A percentile compares a stretch with the other conserved stretches of the same genome.
These are phyloP conservation scores for Cladosporium sp. DNA, from an alignment of 2,329 filamentous ascomycete species.

Conservation along the genomic window DNA sequence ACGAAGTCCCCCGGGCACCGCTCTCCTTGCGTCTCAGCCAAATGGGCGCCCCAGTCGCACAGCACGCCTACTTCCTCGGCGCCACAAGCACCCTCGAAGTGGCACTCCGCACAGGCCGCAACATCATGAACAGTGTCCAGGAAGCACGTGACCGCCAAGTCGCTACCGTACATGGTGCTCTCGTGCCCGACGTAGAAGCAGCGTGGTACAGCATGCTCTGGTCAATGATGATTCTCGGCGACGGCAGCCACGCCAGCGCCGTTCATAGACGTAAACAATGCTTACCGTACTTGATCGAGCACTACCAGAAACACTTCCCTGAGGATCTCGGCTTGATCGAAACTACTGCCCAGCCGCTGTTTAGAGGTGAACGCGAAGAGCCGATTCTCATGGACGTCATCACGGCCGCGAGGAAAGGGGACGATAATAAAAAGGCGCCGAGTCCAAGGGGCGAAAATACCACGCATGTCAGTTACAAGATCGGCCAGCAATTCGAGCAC, in stretches of 20 bases:
- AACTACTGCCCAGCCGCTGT: conserved; percentile 65
- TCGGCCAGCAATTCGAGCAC: conserved; percentile 86
- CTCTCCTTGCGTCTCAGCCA: conserved; percentile 59
- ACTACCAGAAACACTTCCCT: conserved; percentile 64
- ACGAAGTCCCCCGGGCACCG: conserved; percentile 62
- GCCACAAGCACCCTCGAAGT: conserved; percentile 67
- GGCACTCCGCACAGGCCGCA: conserved; percentile 73
- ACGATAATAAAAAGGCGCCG: conserved; percentile 54
- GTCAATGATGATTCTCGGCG: conserved; percentile 56
- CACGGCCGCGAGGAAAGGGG: conserved; percentile 56
- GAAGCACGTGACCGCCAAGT: conserved; percentile 41
- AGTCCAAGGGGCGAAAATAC: conserved; percentile 15
- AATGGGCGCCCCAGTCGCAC: conserved; percentile 44
- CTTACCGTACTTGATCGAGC: conserved; percentile 64
- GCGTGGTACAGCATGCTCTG: conserved; percentile 74
- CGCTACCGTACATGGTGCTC: conserved; percentile 30
- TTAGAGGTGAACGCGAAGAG: conserved; percentile 53
- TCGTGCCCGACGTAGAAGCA: conserved; percentile 52
- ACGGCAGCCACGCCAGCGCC: conserved; percentile 25
- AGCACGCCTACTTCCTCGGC: conserved; percentile 57
- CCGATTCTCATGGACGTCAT: conserved; percentile 56
- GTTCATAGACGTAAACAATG: conserved; percentile 53
- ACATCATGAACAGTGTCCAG: conserved; percentile 74
- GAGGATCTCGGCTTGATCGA: conserved; percentile 73
- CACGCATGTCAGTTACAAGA: conserved; percentile 59